Percentiles rank a stretch among this genome's conserved stretches.
Conservation (phyloP, 768 basidiomycete species). For the Mycena rosella region DNA sequence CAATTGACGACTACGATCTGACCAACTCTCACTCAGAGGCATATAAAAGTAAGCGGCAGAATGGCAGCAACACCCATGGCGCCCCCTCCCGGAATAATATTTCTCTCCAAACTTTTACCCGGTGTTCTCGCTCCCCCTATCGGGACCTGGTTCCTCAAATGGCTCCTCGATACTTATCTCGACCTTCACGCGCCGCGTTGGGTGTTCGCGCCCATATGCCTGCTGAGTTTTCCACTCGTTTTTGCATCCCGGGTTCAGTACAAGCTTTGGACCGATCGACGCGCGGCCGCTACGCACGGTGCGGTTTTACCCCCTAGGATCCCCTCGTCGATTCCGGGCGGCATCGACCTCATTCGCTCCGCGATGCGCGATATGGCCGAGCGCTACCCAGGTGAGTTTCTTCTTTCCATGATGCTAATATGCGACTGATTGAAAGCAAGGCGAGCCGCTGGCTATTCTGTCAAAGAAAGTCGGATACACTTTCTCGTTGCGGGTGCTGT, state of each 20-base stretch:
- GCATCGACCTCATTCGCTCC: constrained; percentile 15
- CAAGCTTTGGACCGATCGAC: background rate
- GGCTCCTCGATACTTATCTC: constrained; percentile 10
- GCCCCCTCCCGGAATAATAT: constrained; percentile 20
- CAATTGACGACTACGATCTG: too few species aligned
- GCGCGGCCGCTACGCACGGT: constrained; percentile 17
- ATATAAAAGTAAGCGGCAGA: too few species aligned
- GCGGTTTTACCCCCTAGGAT: constrained; percentile 26
- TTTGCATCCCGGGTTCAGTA: constrained; percentile 16
- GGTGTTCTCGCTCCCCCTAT: constrained; percentile 13
- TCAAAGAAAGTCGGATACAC: constrained; percentile 11
- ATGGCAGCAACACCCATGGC: background rate
- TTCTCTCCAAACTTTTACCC: constrained; percentile 3
- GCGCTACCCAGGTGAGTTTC: constrained; percentile 15
- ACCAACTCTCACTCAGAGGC: too few species aligned
- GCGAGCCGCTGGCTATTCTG: constrained; percentile 14
- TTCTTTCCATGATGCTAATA: background rate
- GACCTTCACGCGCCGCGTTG: constrained; percentile 1
- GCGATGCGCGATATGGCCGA: constrained; percentile 1
- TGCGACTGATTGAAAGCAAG: background rate
- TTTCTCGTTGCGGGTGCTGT: constrained; percentile 18
- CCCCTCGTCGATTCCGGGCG: constrained; percentile 26
- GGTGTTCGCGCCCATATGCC: constrained; percentile 1
- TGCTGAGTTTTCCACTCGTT: constrained; percentile 23
- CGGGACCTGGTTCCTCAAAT: constrained; percentile 11